phyloP scores from a whole-genome alignment of 371 early-diverging fungal species.

The Mortierella sp. region DNA sequence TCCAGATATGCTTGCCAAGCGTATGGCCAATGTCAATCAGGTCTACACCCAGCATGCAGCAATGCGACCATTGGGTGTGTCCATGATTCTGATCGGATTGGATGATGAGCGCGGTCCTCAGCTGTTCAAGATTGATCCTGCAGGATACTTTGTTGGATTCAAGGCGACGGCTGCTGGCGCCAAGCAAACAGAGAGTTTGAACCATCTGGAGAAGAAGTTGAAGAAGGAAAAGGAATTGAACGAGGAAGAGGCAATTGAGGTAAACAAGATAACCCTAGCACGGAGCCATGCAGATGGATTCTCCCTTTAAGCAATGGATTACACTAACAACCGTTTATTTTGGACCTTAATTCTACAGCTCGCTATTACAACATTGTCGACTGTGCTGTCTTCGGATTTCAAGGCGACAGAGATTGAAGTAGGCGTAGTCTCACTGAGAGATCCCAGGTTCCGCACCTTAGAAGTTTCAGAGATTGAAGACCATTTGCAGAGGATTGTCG shows the following conservation, averaged over 20 bases:
- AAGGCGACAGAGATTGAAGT: slow-evolving; percentile 96
- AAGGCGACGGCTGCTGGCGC: slow-evolving; percentile 97
- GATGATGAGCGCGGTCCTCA: slow-evolving; percentile 97
- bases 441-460: slow-evolving; percentile 86
- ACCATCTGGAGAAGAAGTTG: slow-evolving; percentile 97
- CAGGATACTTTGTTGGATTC: slow-evolving; percentile 98
- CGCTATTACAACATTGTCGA: slow-evolving; percentile 94
- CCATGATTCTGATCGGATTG: slow-evolving; percentile 96
- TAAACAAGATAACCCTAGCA: slow-evolving; percentile 38
- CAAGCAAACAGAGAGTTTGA: slow-evolving; percentile 97
- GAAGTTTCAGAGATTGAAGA: slow-evolving; percentile 90
- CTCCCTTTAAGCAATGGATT: not conserved
- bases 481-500: slow-evolving; percentile 91
- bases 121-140: slow-evolving; percentile 97
- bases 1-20: slow-evolving; percentile 96
- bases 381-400: slow-evolving; percentile 93
- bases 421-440: slow-evolving; percentile 84
- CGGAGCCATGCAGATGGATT: not conserved
- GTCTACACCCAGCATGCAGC: slow-evolving; percentile 99
- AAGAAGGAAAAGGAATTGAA: slow-evolving; percentile 88
- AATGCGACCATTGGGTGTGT: slow-evolving; percentile 98
- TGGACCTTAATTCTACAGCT: slow-evolving; percentile 62
- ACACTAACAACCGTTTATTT: not conserved
- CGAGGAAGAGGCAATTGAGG: slow-evolving; percentile 94
- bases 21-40: slow-evolving; percentile 98